A percentile compares a stretch with the other conserved stretches of the same genome.
phyloP scores from a whole-genome alignment of 2,329 filamentous ascomycete species.

The Trichoderma atroviride region DNA sequence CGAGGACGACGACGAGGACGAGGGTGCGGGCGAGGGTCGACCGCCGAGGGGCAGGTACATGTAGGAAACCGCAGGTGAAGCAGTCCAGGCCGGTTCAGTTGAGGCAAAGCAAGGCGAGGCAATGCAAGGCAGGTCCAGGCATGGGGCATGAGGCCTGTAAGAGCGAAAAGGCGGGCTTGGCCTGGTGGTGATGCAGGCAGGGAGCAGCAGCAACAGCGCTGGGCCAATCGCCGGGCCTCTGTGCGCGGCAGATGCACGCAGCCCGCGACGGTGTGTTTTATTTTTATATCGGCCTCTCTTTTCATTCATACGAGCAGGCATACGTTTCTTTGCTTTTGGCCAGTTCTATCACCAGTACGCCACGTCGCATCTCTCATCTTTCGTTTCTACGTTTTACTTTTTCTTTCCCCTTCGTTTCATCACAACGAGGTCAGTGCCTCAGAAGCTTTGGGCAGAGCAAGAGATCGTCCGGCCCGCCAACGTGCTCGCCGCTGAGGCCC shows the following conservation, averaged over 20 bases:
- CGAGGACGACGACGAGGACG: neutral
- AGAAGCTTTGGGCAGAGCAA: neutral
- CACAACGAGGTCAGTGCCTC: neutral
- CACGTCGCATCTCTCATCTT: neutral
- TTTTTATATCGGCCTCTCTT: neutral
- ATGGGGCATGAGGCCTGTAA: neutral
- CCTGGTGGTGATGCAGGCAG: slow-evolving; percentile 6
- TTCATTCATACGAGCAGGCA: neutral
- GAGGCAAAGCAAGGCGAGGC: neutral
- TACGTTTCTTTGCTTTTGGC: neutral
- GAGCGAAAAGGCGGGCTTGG: slow-evolving; percentile 18
- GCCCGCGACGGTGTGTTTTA: neutral
- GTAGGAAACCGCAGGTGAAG: neutral
- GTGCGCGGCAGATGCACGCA: neutral
- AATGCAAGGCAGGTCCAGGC: neutral
- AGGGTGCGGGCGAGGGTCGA: neutral
- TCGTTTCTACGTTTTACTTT: neutral
- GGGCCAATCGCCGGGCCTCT: slow-evolving; percentile 1
- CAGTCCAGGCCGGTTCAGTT: neutral
- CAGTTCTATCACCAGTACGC: neutral
- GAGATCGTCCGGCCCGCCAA: slow-evolving; percentile 26
- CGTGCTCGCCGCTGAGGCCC: slow-evolving; percentile 14
- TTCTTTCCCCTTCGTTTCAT: neutral
- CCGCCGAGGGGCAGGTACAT: neutral
- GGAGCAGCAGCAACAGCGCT: slow-evolving; percentile 5